phyloP scores from a whole-genome alignment of 495 filamentous ascomycete species.

The Podospora australis region DNA sequence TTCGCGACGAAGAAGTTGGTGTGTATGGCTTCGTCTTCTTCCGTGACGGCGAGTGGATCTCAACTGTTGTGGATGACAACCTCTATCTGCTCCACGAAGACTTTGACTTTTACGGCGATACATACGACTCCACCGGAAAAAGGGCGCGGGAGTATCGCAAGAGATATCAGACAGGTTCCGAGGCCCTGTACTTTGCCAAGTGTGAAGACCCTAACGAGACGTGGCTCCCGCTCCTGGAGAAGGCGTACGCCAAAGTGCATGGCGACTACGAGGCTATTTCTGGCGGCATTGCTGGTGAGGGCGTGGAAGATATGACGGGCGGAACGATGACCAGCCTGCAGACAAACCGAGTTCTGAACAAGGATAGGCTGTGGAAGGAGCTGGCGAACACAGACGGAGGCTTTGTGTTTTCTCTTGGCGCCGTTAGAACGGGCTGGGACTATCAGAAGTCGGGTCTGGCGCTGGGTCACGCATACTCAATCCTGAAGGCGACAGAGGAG shows the following conservation, averaged over 20 bases:
- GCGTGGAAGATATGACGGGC: conserved; percentile 87
- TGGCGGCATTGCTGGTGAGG: conserved; percentile 84
- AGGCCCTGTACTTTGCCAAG: conserved; percentile 82
- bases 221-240: conserved; percentile 90
- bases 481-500: conserved; percentile 74
- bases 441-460: conserved; percentile 57
- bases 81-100: conserved; percentile 76
- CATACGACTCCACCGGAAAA: conserved; percentile 9
- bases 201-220: conserved; percentile 85
- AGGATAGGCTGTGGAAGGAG: conserved; percentile 82
- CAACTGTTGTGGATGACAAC: conserved; percentile 74
- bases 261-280: conserved; percentile 79
- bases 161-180: conserved; percentile 64
- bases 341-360: conserved; percentile 77
- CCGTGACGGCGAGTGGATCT: conserved; percentile 89
- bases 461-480: conserved; percentile 81
- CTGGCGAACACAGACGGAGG: conserved; percentile 77
- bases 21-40: conserved; percentile 95
- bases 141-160: conserved; percentile 61
- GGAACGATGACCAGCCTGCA: conserved; percentile 79
- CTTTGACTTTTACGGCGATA: conserved; percentile 56
- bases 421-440: conserved; percentile 50
- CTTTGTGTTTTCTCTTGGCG: conserved; percentile 75
- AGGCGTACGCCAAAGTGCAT: conserved; percentile 94
- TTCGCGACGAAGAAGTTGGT: conserved; percentile 71